Base-by-base conservation (phyloP, 1,284 basidiomycete species). In the Cutaneotrichosporon mucoides region DNA sequence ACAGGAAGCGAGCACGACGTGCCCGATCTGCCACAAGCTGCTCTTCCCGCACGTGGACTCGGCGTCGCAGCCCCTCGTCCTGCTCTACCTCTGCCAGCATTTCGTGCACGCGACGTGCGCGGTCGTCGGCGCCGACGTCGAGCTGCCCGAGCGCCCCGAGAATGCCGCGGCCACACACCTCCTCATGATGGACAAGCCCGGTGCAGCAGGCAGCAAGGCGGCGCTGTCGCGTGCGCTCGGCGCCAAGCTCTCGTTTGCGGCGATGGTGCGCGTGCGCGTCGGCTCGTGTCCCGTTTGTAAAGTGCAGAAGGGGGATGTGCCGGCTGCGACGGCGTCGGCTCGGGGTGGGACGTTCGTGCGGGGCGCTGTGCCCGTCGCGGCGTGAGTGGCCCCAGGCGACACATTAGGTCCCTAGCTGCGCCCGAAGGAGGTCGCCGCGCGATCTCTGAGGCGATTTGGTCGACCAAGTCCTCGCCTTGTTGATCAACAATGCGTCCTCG, bases 41-140 rank as follows among this genome's bases (percentile, higher is more conserved):
- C 75, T 89, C 5, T 85, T 86, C 68, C 83, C 85, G 47, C 80
- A 79, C 1, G 80, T 85, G 15, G 51, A 65, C 8, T 55, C 69
- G 2, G 51, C 53, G 11, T 43, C 57, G 8, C 45, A 48, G 15
- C 53, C 60, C 1, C 24, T 65, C 62, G 36, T 59, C 61, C 16
- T 93, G 5, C 75, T 92, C n/a, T 95, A 90, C 76, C 81, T 95
- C 9, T 95, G 92, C 75, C 85, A 88, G 36, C 92, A 95, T 69
- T 83, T 89, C 52, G 88, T 92, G 0, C 92, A 95, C 69, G 87
- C 88, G 0, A 78, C 81, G 9, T 93, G 91, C 56, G 59, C 67
- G 1, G 61, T 76, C 1, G 67, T 68, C 2, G 65, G 69, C 48
- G 59, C 63, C 15, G 72, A 74, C 50, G 57, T 72, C 9, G 73